phyloP scores from a whole-genome alignment of 306 rosid species.

The Trichosanthes cucumerina region DNA sequence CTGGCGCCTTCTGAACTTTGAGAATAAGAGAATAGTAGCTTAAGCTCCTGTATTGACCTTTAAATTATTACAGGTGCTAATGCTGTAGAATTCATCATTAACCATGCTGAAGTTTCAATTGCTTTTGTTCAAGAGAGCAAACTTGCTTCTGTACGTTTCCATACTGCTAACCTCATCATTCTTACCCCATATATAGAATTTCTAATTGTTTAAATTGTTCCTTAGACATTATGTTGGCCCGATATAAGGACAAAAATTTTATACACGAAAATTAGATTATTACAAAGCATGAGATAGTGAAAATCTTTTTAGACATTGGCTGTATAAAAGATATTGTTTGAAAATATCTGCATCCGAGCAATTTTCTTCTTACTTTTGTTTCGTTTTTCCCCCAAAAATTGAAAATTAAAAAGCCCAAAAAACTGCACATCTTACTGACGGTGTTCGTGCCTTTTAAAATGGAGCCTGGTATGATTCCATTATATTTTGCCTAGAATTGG shows the following conservation, averaged over 20 bases:
- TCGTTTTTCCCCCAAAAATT: not conserved
- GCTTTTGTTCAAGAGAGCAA: slow-evolving; percentile 84
- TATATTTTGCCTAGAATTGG: not conserved
- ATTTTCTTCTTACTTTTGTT: not conserved
- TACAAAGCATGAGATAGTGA: not conserved
- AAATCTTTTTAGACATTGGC: not conserved
- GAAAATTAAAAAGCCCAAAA: not conserved
- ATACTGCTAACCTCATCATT: slow-evolving; percentile 6
- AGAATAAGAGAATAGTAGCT: not conserved
- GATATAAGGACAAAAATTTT: not conserved
- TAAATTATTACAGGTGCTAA: slow-evolving; percentile 58
- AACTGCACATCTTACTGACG: not conserved
- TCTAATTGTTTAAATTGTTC: not conserved
- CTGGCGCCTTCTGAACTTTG: not conserved
- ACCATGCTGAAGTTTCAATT: slow-evolving; percentile 81
- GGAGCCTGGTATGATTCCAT: not conserved
- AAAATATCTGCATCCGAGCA: not conserved
- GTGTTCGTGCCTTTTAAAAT: not conserved
- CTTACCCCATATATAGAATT: not conserved
- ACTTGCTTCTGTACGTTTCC: slow-evolving; percentile 64
- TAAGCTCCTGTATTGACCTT: slow-evolving; percentile 8
- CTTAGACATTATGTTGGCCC: not conserved
- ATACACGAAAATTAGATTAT: not conserved
- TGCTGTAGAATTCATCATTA: slow-evolving; percentile 86
- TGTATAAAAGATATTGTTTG: not conserved